These are phyloP conservation scores for Psilocybe tampanensis DNA, from an alignment of 768 basidiomycete species.

Conservation along the genomic window DNA sequence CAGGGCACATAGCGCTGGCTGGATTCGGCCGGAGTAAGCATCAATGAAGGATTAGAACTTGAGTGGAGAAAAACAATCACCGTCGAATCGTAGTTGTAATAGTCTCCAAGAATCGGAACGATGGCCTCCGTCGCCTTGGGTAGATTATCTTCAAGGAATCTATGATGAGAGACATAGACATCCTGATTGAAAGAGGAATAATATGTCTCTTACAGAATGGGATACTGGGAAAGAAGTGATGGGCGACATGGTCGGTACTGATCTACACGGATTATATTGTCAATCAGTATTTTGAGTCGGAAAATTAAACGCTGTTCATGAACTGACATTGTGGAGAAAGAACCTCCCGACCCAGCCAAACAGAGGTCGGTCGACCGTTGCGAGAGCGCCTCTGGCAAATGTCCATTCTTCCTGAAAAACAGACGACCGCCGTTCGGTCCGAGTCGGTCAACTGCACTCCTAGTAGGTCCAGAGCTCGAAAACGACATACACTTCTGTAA, in stretches of 20 bases:
- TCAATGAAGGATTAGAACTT: neutral
- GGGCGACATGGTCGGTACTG: constrained; percentile 54
- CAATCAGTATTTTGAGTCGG: neutral
- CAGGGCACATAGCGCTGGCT: constrained; percentile 48
- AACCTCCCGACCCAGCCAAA: constrained; percentile 61
- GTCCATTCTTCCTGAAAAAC: constrained; percentile 53
- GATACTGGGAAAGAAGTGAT: constrained; percentile 60
- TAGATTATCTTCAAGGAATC: constrained; percentile 44
- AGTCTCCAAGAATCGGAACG: constrained; percentile 50
- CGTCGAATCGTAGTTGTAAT: constrained; percentile 63
- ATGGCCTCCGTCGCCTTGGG: constrained; percentile 48
- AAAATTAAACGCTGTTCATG: neutral
- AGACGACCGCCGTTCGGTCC: constrained; percentile 1
- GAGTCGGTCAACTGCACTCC: neutral
- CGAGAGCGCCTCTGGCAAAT: constrained; percentile 60
- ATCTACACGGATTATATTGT: constrained; percentile 31
- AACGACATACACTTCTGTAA: constrained; percentile 43
- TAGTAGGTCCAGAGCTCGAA: neutral
- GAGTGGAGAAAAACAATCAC: constrained; percentile 29
- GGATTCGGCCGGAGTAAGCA: neutral
- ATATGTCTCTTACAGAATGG: constrained; percentile 54
- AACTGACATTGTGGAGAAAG: constrained; percentile 54
- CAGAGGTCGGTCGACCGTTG: constrained; percentile 61
- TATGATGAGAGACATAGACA: neutral
- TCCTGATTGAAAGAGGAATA: neutral